Conservation (phyloP, 257 asterid species). For the Rauvolfia tetraphylla region DNA sequence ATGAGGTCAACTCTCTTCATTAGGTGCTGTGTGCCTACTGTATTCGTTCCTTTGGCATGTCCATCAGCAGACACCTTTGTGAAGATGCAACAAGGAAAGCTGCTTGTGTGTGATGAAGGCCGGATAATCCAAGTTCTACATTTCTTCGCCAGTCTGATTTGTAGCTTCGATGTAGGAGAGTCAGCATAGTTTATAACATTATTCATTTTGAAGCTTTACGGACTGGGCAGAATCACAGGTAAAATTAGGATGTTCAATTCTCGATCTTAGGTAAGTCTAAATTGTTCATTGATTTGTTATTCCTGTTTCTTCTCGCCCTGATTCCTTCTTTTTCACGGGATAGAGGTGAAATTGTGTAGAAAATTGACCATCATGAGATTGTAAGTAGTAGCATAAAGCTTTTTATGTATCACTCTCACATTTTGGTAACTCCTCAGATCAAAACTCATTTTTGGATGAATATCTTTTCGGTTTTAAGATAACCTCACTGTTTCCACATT, state of each 20-base stretch:
- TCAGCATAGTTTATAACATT: not conserved
- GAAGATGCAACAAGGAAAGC: not conserved
- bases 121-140: not conserved
- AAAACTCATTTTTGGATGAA: not conserved
- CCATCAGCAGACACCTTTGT: not conserved
- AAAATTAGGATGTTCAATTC: not conserved
- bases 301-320: not conserved
- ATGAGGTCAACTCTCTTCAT: not conserved
- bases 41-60: constrained; percentile 1
- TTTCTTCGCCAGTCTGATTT: not conserved
- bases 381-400: not conserved
- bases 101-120: not conserved
- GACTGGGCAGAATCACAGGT: not conserved
- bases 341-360: not conserved
- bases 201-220: not conserved
- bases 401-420: not conserved
- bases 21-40: not conserved
- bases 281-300: not conserved
- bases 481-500: not conserved
- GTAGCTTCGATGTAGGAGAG: not conserved
- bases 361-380: not conserved
- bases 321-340: constrained; percentile 5
- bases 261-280: not conserved
- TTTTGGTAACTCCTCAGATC: not conserved
- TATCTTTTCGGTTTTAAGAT: not conserved